Conservation (phyloP, 352 stramenopile species). For the Globisporangium paroecandrum region DNA sequence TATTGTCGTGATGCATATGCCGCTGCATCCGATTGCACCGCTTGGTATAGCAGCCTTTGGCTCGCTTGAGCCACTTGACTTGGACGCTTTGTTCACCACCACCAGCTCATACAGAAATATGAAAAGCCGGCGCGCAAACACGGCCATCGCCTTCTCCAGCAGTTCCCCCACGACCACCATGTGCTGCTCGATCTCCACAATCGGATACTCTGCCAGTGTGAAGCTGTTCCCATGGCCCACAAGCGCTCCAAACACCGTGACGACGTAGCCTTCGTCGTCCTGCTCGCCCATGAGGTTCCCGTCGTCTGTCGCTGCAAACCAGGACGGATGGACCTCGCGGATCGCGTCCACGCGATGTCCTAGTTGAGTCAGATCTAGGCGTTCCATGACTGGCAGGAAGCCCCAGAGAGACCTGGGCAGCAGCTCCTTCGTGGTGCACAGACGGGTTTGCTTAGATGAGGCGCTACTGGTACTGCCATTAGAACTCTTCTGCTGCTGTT, state of each 20-base stretch:
- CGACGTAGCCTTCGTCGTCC: constrained; percentile 26
- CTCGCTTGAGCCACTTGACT: not conserved
- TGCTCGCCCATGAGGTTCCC: not conserved
- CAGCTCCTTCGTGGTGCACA: constrained; percentile 23
- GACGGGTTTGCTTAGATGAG: constrained; percentile 5
- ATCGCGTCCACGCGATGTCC: not conserved
- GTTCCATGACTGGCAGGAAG: constrained; percentile 17
- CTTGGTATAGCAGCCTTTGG: not conserved
- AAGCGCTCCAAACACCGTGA: constrained; percentile 22
- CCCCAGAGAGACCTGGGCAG: constrained; percentile 28
- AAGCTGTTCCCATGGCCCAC: constrained; percentile 22
- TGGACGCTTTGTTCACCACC: not conserved
- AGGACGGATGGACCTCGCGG: not conserved
- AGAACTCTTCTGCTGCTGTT: constrained; percentile 9
- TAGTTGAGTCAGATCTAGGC: not conserved
- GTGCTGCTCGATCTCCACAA: constrained; percentile 33
- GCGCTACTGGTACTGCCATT: not conserved
- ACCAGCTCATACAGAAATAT: constrained; percentile 33
- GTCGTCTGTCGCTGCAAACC: constrained; percentile 8
- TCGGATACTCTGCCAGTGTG: constrained; percentile 4
- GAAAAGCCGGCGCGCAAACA: constrained; percentile 48
- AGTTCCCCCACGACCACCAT: constrained; percentile 33
- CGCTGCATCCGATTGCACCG: constrained; percentile 10
- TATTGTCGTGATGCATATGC: constrained; percentile 19
- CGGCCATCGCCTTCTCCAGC: constrained; percentile 42